Evolutionary conservation across 1,284 basidiomycete species (phyloP), one percentile per base, ranked within the genome.

Genomic region (Vanrija humicola): DNA sequence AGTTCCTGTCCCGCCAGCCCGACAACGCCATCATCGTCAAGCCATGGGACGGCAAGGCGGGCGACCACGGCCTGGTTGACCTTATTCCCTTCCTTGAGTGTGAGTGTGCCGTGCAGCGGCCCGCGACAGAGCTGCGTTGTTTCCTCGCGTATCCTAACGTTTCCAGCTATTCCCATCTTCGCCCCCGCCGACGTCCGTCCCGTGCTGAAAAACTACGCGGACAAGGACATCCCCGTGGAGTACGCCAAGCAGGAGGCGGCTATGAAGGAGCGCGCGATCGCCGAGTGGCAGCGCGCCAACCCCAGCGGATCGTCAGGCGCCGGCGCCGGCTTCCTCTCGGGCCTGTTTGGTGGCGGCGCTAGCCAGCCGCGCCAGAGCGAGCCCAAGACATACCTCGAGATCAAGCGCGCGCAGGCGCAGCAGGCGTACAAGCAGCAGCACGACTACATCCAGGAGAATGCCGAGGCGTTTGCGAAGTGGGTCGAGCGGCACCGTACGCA

Each of bases 71-170:
- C 1, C 83, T 98, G 19, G 75, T 98, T 12, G 88, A 87, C 12
- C 82, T 97, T 79, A 92, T 99, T 62, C 94, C 95, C 0, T 98
- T 98, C 86, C 83, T 98, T 8, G 95, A 98, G 79, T 92, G 91
- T 92, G 73, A 48, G 87, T 80, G n/a, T 23, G 21, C 21, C 21
- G 21, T 23, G 21, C 21, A 3, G 21, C 21, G 2, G 21, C 21
- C 21, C 21, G 21, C 21, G 5, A 23, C 21, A 23, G 3, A 23
- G 21, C 21, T 23, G 3, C 5, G 5, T 2, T 5, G 21, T 5
- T 23, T 23, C 21, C 21, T 23, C 3, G 5, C 21, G 21, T 23
- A 23, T 23, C 21, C 21, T 23, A 23, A 23, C 21, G 21, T 23
- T 23, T 23, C 34, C 64, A 94, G 91, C 90, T 6, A 87, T 94